Evolutionary conservation across 108 stramenopile genomes (phyloP), one percentile per base, ranked within the genome.

Genomic region (Skeletonema tropicum): DNA sequence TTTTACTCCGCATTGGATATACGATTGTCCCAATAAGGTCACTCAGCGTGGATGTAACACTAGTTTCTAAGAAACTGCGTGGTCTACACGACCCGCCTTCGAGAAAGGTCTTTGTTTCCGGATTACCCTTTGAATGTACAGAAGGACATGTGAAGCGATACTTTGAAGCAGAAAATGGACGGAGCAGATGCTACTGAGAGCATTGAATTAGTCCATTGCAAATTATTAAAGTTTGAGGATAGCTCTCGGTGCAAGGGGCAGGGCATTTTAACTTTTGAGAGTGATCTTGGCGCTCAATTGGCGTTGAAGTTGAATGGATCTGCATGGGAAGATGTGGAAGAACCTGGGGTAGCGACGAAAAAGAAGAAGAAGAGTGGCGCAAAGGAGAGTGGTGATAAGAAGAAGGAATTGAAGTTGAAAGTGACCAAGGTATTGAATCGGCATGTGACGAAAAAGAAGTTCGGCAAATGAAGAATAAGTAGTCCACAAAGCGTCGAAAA

Each of bases 11-110:
- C 95, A 96, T 74, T 96, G 95, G 95, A 96, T 96, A 39, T 94
- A 96, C 64, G 95, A 96, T 65, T 96, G 95, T 74, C 92, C 95
- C 21, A 49, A 71, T 30, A 96, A 96, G 70, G 69, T 83, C n/a
- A 87, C 85, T 14, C 70, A 88, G 12, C 67, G 59, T 3, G 95
- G 95, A 49, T 90, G 81, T 41, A 96, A 96, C 70, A 35, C 82
- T 3, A n/a, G 71, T 91, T 23, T 45, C 75, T 13, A 94, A 93
- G 68, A 87, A 85, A 62, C 59, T 81, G 6, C 77, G 88, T 25
- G 92, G 92, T 0, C 19, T 93, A 19, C 69, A 90, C 65, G 87
- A 92, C 64, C 94, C 95, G 7, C 76, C 89, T 63, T 48, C 77
- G 15, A 68, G 76, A 11, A 96, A 96, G 71, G 89, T 96, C 2